A percentile compares a stretch with the other conserved stretches of the same genome.
These are phyloP conservation scores for Daedaleopsis sinensis DNA, from an alignment of 768 basidiomycete genomes.

Conservation along the genomic window DNA sequence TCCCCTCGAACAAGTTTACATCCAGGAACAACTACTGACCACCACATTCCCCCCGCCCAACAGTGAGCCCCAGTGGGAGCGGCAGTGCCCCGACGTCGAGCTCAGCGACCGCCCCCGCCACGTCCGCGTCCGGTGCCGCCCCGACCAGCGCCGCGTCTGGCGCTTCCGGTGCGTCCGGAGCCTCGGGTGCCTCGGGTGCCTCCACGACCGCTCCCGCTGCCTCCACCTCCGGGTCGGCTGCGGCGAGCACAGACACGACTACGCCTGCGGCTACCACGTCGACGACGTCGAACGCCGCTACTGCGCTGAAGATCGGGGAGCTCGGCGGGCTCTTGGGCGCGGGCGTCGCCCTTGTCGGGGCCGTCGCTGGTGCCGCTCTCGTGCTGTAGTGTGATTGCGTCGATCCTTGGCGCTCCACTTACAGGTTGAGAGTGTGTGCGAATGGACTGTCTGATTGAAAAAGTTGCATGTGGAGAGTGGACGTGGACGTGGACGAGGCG, in stretches of 20 bases:
- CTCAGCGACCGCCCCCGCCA: too few species aligned
- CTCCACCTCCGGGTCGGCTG: not conserved
- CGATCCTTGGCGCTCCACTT: too few species aligned
- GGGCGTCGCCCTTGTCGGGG: not conserved
- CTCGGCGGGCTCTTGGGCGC: not conserved
- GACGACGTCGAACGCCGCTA: not conserved
- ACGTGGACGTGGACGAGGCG: too few species aligned
- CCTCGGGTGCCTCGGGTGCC: not conserved
- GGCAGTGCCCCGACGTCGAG: not conserved
- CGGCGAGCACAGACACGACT: too few species aligned
- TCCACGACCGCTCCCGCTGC: not conserved
- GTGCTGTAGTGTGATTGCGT: not conserved
- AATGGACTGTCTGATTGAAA: too few species aligned
- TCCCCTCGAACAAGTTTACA: not conserved
- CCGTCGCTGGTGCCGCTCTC: not conserved
- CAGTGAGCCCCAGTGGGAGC: not conserved
- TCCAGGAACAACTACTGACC: not conserved
- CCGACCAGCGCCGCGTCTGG: not conserved
- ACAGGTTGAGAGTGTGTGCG: too few species aligned
- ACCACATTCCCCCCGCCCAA: not conserved
- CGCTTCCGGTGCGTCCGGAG: not conserved
- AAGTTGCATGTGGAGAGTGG: too few species aligned
- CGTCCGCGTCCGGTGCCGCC: too few species aligned
- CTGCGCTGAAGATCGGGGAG: not conserved
- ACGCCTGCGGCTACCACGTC: too few species aligned